Base-by-base conservation (phyloP, 441 rosid species). In the Pelargonium fulgidum region DNA sequence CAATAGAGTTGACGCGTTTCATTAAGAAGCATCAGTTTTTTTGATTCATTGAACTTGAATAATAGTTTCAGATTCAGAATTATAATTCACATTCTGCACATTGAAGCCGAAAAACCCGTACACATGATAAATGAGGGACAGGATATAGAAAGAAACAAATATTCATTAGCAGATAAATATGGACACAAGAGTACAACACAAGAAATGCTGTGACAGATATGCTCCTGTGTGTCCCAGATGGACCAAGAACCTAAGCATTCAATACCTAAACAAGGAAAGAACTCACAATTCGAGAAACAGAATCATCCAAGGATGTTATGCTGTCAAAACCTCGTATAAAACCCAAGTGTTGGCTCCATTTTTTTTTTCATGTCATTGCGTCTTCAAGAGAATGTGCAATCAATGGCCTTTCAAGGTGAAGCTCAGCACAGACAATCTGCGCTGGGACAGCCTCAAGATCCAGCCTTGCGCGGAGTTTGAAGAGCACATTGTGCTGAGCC, bases 401-500 rank as follows among this genome's bases (percentile, higher is more conserved):
- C 41, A 22, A 41, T 75, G 83, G 81, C 74, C 72, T 42, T 77
- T 52, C 59, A 70, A 67, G 67, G 8, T 80, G 3, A 68, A 65
- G 62, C 81, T 80, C 44, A 56, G 68, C 6, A 48, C 63, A 1
- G 83, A 80, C 48, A 42, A 66, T 11, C 66, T 80, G 63, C 77
- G 81, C 1, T 80, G 81, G 81, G 77, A 80, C 50, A 70, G 79
- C 74, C 68, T 75, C 0, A 77, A 77, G 78, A 62, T 77, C 22
- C 36, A 62, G 1, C 74, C 76, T 41, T 75, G 71, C 1, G 1
- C 41, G 10, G 77, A 73, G 67, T 78, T 77, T 29, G 73, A 72
- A 64, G 71, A 78, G 14, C 68, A 69, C 17, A 72, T 76, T 56
- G 24, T 78, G 42, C 62, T 65, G 48, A 76, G 71, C 13, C 7